These are phyloP conservation scores for Talaromyces piceae DNA, from an alignment of 2,329 filamentous ascomycete genomes.

Conservation along the genomic window DNA sequence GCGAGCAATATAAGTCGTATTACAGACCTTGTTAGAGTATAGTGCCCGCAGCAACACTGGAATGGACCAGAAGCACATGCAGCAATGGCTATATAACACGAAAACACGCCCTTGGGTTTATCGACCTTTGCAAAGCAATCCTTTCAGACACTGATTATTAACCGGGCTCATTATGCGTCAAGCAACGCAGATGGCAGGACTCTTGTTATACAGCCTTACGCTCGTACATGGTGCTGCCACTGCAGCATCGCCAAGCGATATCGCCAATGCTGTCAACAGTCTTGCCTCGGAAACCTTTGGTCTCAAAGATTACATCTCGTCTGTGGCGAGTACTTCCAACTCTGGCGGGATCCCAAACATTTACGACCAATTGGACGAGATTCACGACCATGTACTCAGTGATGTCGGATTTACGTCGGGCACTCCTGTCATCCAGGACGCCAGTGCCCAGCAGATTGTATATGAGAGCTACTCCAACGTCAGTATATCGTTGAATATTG, in stretches of 20 bases:
- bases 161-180: neutral
- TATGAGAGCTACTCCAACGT: conserved; percentile 15
- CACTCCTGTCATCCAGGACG: conserved; percentile 5
- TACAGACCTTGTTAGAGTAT: no score
- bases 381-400: conserved; percentile 9
- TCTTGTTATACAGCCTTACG: neutral
- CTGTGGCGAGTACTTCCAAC: conserved; percentile 9
- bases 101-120: no score
- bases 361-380: conserved; percentile 9
- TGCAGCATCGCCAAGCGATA: neutral
- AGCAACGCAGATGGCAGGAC: neutral
- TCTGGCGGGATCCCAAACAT: conserved; percentile 6
- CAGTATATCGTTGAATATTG: neutral
- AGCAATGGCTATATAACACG: no score
- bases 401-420: conserved; percentile 6
- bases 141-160: no score
- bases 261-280: conserved; percentile 13
- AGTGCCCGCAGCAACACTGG: no score
- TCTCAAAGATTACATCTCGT: conserved; percentile 9
- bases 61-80: no score
- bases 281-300: conserved; percentile 10
- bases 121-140: neutral
- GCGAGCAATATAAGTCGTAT: no score
- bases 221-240: neutral
- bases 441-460: conserved; percentile 7